Evolutionary conservation across 78 protist genomes (phyloP).

Genomic region (Planoprotostelium fungivorum): DNA sequence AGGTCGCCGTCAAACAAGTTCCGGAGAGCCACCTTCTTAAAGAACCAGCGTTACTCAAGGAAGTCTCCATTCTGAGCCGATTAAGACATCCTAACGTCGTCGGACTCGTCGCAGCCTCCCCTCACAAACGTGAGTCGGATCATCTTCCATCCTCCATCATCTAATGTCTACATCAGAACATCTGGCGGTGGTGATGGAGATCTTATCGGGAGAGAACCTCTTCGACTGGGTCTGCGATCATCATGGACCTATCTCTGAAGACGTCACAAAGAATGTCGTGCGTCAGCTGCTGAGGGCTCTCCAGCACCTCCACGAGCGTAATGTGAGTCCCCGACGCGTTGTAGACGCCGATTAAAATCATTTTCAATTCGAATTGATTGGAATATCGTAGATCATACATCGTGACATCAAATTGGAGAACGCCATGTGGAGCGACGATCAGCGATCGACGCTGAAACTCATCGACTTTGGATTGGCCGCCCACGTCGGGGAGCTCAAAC

Average conservation of each 20-base stretch:
- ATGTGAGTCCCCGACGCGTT: neutral
- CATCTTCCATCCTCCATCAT: neutral
- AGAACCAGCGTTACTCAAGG: neutral
- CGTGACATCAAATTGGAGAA: neutral
- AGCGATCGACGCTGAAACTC: neutral
- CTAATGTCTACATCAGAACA: neutral
- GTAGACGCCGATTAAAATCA: too few species aligned
- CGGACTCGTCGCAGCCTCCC: constrained; percentile 47
- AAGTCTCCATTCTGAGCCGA: neutral
- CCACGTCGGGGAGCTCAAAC: neutral
- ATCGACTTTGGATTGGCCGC: neutral
- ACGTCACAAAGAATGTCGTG: neutral
- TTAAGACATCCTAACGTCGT: constrained; percentile 72
- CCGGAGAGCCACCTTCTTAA: neutral
- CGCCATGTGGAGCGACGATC: neutral
- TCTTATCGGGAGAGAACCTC: neutral
- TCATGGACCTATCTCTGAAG: neutral
- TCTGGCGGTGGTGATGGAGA: neutral
- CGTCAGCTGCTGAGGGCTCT: neutral
- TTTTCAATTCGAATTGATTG: too few species aligned
- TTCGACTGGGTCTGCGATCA: neutral
- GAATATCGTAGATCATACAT: neutral
- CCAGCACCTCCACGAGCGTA: neutral
- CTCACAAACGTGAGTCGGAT: neutral
- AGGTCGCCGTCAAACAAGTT: neutral